Conservation (phyloP, 2,329 filamentous ascomycete genomes). For the Paecilomyces variotii region DNA sequence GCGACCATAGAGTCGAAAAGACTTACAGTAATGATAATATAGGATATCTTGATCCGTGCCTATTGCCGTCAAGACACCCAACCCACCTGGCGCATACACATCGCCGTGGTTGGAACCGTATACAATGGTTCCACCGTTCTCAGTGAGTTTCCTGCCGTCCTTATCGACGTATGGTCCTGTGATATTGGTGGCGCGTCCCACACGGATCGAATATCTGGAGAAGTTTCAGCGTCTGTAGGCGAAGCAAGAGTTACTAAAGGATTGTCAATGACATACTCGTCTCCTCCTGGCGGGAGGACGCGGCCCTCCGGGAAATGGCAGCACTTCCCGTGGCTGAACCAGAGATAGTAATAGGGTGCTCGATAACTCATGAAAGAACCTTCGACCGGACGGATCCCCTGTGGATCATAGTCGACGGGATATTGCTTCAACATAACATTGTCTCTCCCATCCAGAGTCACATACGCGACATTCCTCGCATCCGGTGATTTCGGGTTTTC, state of each 20-base stretch:
- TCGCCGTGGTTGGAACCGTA: constrained; percentile 31
- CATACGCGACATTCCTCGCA: constrained; percentile 20
- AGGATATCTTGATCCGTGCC: constrained; percentile 22
- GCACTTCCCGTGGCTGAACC: constrained; percentile 33
- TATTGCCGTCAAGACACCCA: constrained; percentile 23
- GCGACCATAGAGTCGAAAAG: neutral
- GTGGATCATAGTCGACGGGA: neutral
- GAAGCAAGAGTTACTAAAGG: neutral
- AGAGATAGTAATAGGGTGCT: constrained; percentile 30
- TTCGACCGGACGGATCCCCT: constrained; percentile 17
- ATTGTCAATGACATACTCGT: constrained; percentile 18
- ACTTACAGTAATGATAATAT: constrained; percentile 33
- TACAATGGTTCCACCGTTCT: constrained; percentile 27
- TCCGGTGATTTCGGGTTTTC: constrained; percentile 13
- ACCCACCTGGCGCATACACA: constrained; percentile 32
- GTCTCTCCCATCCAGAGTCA: neutral
- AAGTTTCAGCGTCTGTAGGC: neutral
- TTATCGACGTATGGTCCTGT: constrained; percentile 29
- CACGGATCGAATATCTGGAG: constrained; percentile 24
- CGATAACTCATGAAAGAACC: constrained; percentile 29
- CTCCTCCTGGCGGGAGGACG: constrained; percentile 17
- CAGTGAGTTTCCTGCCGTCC: constrained; percentile 14
- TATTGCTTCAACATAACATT: neutral
- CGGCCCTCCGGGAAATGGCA: constrained; percentile 18
- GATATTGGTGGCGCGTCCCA: constrained; percentile 25